Conservation (phyloP, 2,329 filamentous ascomycete species). For the Fusarium succisae region DNA sequence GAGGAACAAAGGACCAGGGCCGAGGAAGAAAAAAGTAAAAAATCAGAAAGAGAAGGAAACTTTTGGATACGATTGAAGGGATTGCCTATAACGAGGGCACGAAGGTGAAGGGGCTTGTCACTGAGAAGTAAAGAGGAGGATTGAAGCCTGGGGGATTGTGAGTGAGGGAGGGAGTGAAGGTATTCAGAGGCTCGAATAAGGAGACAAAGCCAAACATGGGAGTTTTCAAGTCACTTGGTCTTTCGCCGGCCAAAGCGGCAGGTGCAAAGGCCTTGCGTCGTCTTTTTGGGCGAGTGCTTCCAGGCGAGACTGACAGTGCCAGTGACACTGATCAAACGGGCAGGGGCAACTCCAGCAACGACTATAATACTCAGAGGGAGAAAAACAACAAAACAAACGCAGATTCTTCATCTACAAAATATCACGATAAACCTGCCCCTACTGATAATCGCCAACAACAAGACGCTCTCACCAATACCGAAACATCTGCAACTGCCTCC, state of each 20-base stretch:
- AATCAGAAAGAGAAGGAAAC: neutral
- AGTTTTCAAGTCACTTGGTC: constrained; percentile 43
- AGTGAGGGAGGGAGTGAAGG: neutral
- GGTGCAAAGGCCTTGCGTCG: constrained; percentile 44
- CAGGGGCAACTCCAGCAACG: constrained; percentile 16
- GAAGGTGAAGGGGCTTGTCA: neutral
- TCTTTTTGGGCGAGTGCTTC: constrained; percentile 43
- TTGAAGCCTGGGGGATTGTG: neutral
- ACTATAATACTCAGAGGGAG: neutral
- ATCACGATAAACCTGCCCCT: neutral
- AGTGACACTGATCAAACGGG: constrained; percentile 30
- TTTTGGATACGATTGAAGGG: neutral
- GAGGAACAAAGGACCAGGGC: neutral
- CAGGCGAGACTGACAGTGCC: constrained; percentile 34
- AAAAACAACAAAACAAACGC: constrained; percentile 3
- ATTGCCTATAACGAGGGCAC: neutral
- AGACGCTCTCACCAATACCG: neutral
- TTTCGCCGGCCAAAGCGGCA: constrained; percentile 46
- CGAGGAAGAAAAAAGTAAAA: neutral
- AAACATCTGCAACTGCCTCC: neutral
- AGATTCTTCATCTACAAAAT: neutral
- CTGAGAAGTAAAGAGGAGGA: neutral
- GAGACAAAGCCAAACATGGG: constrained; percentile 32
- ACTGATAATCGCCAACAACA: neutral
- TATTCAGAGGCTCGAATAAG: neutral